Evolutionary conservation across 2,329 filamentous ascomycete genomes (phyloP).

Genomic region (Daldinia sp.): DNA sequence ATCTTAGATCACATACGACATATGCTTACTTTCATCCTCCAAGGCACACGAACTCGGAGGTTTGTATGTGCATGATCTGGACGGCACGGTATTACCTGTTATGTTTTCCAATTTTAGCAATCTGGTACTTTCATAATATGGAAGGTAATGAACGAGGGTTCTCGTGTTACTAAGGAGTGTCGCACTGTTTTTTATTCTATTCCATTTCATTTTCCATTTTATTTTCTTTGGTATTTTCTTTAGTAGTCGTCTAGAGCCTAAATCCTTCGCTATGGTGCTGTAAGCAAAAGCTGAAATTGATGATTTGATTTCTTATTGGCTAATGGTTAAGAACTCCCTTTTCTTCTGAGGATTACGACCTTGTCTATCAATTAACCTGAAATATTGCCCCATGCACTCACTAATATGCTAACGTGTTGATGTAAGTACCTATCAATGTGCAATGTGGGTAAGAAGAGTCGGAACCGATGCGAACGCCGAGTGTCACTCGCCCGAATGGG

Average conservation of each 20-base stretch:
- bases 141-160: conserved; percentile 19
- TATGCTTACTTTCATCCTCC: not conserved
- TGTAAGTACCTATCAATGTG: too few relatives aligned
- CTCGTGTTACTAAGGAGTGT: conserved; percentile 22
- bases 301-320: not conserved
- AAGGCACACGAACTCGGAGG: conserved; percentile 4
- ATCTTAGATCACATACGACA: not conserved
- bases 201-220: too few relatives aligned
- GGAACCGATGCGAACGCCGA: conserved; percentile 31
- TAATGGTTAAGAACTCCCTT: too few relatives aligned
- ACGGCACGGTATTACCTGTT: conserved; percentile 26
- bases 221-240: too few relatives aligned
- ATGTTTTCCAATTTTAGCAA: conserved; percentile 37
- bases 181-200: conserved; percentile 6
- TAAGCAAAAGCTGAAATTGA: conserved; percentile 22
- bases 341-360: conserved; percentile 20
- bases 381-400: too few relatives aligned
- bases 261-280: conserved; percentile 8
- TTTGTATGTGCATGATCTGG: conserved; percentile 35
- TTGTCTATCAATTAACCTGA: conserved; percentile 9
- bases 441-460: conserved; percentile 11
- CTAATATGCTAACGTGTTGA: not conserved
- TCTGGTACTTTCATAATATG: conserved; percentile 7
- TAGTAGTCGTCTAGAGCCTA: conserved; percentile 12
- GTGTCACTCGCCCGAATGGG: conserved; percentile 26